Evolutionary conservation across 2,329 filamentous ascomycete genomes (phyloP), one percentile per base, ranked within the genome.

Genomic region (Cladosporium cucumerinum): DNA sequence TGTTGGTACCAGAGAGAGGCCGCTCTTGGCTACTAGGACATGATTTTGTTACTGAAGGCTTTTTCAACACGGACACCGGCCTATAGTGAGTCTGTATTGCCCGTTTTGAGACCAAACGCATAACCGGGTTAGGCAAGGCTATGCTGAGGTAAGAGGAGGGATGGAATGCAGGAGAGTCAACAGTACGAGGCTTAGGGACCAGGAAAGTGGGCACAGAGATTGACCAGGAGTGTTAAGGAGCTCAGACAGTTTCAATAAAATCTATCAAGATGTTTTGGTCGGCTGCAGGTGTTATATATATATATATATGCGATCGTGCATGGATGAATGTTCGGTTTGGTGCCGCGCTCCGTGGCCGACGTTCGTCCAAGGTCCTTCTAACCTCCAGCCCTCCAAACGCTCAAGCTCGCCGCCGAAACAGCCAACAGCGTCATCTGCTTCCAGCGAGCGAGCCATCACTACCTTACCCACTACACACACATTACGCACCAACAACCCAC

Each of bases 381-480:
- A 32, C 30, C 30, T 34, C 32, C 28, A 30, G 28, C 28, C 23
- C 30, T 55, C 30, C 49, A 52, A 52, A n/a, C 16, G 49, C 49
- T 30, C 49, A 28, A 43, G 36, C 36, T 43, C 36, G 36, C 36
- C 18, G 36, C 36, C 36, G 52, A 57, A 57, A 57, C 52, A 36
- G 25, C 55, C 36, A 57, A 57, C 52, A 36, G 25, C 55, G 55
- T 57, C 55, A 57, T 57, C 55, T 23, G 55, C 25, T 7, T 26
- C 34, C 14, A 18, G 39, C 55, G 26, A 18, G 39, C 55, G 26
- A 23, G 32, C 32, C 55, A 57, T 57, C 55, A 25, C 55, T 11
- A 18, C 28, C 28, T 30, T 30, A 30, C 10, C 55, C 32, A 57
- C 55, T 23, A 23, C 21, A 32, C 54, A 43, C 55, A 39, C 55